These are phyloP conservation scores for Nothophoma quercina DNA, from an alignment of 2,329 filamentous ascomycete genomes.

Conservation along the genomic window DNA sequence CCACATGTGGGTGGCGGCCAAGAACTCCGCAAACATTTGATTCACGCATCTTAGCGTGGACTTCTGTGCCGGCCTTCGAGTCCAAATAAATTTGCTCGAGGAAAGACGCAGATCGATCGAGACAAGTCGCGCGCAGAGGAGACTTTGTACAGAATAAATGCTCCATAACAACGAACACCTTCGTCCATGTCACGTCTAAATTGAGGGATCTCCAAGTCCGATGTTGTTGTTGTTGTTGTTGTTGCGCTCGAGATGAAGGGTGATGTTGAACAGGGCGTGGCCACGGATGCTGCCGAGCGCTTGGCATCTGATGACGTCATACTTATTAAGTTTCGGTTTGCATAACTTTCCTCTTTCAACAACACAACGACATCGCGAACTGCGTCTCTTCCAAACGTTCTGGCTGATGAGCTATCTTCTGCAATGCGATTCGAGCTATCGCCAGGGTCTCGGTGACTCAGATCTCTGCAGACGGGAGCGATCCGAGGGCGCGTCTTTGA, in stretches of 20 bases:
- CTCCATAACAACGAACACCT: too few species aligned
- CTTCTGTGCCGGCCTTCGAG: neutral
- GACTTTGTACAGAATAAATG: too few species aligned
- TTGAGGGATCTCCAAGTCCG: too few species aligned
- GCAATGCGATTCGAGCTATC: neutral
- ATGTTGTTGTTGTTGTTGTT: too few species aligned
- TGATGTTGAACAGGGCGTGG: too few species aligned
- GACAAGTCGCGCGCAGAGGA: too few species aligned
- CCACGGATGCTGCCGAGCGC: neutral
- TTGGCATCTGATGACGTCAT: slow-evolving; percentile 6
- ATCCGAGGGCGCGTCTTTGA: slow-evolving; percentile 1
- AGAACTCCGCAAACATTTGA: slow-evolving; percentile 10
- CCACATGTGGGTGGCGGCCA: slow-evolving; percentile 10
- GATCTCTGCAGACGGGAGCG: neutral
- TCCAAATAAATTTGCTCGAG: neutral
- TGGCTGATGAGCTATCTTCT: too few species aligned
- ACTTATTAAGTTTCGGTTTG: neutral
- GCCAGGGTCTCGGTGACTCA: neutral
- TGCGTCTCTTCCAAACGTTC: too few species aligned
- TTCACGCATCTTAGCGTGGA: neutral
- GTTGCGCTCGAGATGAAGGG: too few species aligned
- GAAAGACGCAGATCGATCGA: too few species aligned
- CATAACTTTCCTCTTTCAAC: too few species aligned
- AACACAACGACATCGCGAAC: neutral
- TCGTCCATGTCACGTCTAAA: too few species aligned